phyloP scores from a whole-genome alignment of 768 basidiomycete species.

The Nidularia sp. region DNA sequence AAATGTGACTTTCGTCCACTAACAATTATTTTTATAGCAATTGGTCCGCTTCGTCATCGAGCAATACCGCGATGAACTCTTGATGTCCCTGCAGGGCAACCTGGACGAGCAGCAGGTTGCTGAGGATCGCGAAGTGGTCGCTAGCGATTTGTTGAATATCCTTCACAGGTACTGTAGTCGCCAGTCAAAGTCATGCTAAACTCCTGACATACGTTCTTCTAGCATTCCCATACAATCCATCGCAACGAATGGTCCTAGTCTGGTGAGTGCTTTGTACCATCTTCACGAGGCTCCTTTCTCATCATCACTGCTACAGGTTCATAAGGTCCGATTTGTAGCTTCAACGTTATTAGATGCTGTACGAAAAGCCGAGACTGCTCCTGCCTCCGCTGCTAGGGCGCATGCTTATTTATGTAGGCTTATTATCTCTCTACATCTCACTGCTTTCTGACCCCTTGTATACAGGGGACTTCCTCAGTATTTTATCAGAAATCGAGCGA shows the following conservation, averaged over 20 bases:
- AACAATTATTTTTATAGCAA: slow-evolving; percentile 51
- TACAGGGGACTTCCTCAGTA: slow-evolving; percentile 88
- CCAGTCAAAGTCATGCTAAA: slow-evolving; percentile 3
- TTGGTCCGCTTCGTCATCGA: slow-evolving; percentile 89
- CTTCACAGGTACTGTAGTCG: slow-evolving; percentile 57
- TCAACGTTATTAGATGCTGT: slow-evolving; percentile 86
- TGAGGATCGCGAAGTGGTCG: slow-evolving; percentile 78
- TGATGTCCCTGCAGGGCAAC: slow-evolving; percentile 60
- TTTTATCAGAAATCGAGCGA: slow-evolving; percentile 86
- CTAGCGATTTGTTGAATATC: slow-evolving; percentile 82
- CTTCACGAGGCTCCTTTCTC: slow-evolving; percentile 2
- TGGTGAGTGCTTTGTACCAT: slow-evolving; percentile 31
- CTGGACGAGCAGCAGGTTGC: slow-evolving; percentile 63
- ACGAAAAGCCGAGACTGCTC: slow-evolving; percentile 74
- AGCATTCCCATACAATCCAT: slow-evolving; percentile 93
- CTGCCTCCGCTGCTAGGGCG: slow-evolving; percentile 77
- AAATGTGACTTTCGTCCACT: not conserved
- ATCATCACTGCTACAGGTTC: slow-evolving; percentile 46
- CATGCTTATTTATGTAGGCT: slow-evolving; percentile 81
- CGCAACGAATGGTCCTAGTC: slow-evolving; percentile 80
- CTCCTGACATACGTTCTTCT: not conserved
- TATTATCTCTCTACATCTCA: slow-evolving; percentile 1
- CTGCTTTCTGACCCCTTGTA: slow-evolving; percentile 3
- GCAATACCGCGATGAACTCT: slow-evolving; percentile 86
- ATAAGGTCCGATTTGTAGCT: slow-evolving; percentile 92